Percentiles rank a stretch among this genome's conserved stretches.
These are phyloP conservation scores for Scolecobasidium constrictum DNA, from an alignment of 2,329 filamentous ascomycete genomes.

Conservation along the genomic window DNA sequence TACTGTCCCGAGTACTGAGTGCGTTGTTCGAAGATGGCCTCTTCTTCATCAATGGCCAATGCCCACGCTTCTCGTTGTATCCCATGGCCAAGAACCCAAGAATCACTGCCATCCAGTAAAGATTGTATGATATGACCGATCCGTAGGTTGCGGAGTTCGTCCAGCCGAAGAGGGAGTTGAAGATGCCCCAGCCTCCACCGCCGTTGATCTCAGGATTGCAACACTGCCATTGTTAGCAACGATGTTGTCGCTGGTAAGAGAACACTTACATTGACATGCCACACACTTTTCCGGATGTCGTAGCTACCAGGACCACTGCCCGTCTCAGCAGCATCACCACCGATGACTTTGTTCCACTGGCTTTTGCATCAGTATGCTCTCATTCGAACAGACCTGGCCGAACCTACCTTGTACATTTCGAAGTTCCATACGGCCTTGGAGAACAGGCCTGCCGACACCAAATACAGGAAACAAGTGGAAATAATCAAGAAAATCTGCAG, in stretches of 20 bases:
- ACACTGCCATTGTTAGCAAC: conserved; percentile 40
- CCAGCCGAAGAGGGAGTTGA: conserved; percentile 82
- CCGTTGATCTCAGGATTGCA: conserved; percentile 64
- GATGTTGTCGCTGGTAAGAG: not conserved
- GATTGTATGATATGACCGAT: conserved; percentile 75
- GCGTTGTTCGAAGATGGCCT: conserved; percentile 11
- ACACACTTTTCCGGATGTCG: conserved; percentile 66
- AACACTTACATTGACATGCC: conserved; percentile 64
- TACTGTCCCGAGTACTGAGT: not conserved
- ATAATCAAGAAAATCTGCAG: conserved; percentile 70
- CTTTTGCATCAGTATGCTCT: not conserved
- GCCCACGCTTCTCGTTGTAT: conserved; percentile 51
- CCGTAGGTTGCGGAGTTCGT: conserved; percentile 80
- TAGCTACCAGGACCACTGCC: conserved; percentile 65
- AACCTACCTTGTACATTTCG: conserved; percentile 44
- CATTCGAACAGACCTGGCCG: conserved; percentile 1
- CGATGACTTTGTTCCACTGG: conserved; percentile 54
- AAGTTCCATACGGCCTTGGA: conserved; percentile 67
- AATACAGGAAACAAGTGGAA: conserved; percentile 74
- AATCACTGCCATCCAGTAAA: conserved; percentile 74
- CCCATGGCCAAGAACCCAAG: conserved; percentile 52
- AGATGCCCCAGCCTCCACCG: conserved; percentile 73
- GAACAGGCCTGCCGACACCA: conserved; percentile 74
- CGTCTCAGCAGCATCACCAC: conserved; percentile 51
- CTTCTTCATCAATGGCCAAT: conserved; percentile 33